Evolutionary conservation across 1,284 basidiomycete species (phyloP), one percentile per base, ranked within the genome.

Genomic region (Cutaneotrichosporon cavernicola): DNA sequence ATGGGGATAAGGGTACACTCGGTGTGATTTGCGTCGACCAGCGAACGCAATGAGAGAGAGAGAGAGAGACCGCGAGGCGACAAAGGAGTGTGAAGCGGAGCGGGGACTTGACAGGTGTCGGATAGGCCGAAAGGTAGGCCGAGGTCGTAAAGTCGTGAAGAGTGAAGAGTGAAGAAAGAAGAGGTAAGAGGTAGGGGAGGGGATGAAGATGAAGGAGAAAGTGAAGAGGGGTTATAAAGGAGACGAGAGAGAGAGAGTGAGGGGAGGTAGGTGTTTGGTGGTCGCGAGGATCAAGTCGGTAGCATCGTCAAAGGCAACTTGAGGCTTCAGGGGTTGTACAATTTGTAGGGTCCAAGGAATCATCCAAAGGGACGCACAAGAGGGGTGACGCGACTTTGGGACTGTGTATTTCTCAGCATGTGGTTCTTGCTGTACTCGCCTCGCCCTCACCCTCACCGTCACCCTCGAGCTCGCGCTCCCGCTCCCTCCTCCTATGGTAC

Each of bases 11-110:
- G 43, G 18, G 43, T 46, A 46, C 43, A 46, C 43, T 16, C 43
- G n/a, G 43, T 46, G 43, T 46, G 16, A 38, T 7, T 43, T 30
- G 38, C 36, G 55, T 30, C 55, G 55, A 56, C 55, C 55, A 56
- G 55, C 55, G 55, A 56, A 36, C 55, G 55, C 55, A 30, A 55
- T 2, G 34, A 26, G 32, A 50, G 31, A 16, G 46, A 36, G 22
- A 43, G 49, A 47, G 61, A 18, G 34, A 43, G 50, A 40, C 43
- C 18, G 43, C 43, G 43, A 18, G 18, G 16, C 16, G 43, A 31
- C 26, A 53, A 53, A 60, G n/a, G 58, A 60, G 58, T 43, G 58
- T 60, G 50, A 30, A 16, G 51, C 51, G 31, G 51, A 16, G 58
- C 58, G 32, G n/a, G 32, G 58, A 32, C 52, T 55, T 50, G 47